phyloP scores from a whole-genome alignment of 306 rosid species.

The Begonia fuchsioides region DNA sequence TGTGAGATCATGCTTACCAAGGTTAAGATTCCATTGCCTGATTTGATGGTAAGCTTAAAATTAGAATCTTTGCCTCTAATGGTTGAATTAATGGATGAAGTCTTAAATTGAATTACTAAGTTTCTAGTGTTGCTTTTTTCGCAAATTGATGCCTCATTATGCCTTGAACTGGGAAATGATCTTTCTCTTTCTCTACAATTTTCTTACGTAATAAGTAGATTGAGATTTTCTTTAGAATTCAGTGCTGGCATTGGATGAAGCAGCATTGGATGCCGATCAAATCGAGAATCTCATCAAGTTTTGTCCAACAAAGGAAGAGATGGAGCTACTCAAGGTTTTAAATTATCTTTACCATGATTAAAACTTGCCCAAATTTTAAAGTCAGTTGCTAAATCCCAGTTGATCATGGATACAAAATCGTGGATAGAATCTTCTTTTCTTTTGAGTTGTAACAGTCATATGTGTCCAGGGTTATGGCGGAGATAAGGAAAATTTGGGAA shows the following conservation, averaged over 20 bases:
- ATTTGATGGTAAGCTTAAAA: conserved; percentile 62
- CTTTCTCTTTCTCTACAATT: no score
- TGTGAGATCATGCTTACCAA: conserved; percentile 97
- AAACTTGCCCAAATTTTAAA: no score
- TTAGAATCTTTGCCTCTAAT: no score
- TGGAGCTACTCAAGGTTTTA: conserved; percentile 69
- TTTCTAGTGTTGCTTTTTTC: no score
- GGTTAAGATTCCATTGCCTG: conserved; percentile 89
- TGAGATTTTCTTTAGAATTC: conserved; percentile 30
- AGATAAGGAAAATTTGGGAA: conserved; percentile 79
- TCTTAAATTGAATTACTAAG: no score
- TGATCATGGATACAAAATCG: no score
- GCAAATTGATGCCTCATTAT: no score
- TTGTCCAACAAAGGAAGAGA: conserved; percentile 94
- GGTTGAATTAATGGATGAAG: neutral
- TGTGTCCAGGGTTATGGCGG: conserved; percentile 55
- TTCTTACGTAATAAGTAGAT: no score
- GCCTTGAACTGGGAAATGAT: no score
- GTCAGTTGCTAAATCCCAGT: no score
- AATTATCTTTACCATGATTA: neutral
- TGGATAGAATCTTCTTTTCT: neutral
- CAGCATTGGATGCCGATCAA: conserved; percentile 65
- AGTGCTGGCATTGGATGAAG: conserved; percentile 74
- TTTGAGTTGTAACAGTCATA: conserved; percentile 16
- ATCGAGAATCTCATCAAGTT: conserved; percentile 94